Evolutionary conservation across 345 rosid species (phyloP), one percentile per base, ranked within the genome.

Genomic region (Draba incana): DNA sequence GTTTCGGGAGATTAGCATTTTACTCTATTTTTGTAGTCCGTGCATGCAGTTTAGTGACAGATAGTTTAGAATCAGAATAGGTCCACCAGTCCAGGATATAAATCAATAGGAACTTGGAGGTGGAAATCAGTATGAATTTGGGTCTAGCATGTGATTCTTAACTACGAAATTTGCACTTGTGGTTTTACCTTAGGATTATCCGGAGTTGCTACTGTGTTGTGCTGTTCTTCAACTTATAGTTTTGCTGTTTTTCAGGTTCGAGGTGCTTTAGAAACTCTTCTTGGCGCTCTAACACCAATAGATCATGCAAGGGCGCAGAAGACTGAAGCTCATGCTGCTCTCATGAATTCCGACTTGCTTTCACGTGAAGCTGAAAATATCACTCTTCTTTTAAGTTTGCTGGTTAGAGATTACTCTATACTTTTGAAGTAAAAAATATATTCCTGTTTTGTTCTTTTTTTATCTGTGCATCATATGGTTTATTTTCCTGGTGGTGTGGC

Each of bases 331-430:
- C 93, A 86, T 52, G 90, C 99, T 67, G 92, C 98, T 79, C 78
- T 85, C 69, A 95, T 89, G 98, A 95, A 95, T 75, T 84, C 98
- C 3, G 98, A 95, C 86, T 81, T 92, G 77, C 90, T 95, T 58
- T 88, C 99, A 31, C 85, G 82, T 77, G 99, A 95, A 77, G 86
- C 92, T 23, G 99, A 95, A 61, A 88, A 87, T 75, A 88, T 95
- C 61, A 89, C 98, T 48, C 96, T 94, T 74, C 90, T 95, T 61
- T 83, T 95, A 67, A 85, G 90, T 77, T 83, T 95, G 83, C 80
- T 95, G 96, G 99, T 95, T 76, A 68, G 67, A 43, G 31, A 44
- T 57, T 37, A 54, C 43, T 55, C 58, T 35, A 15, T 41, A 49
- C 24, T 63, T 68, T 15, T 0, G 12, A 4, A 38, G 5, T 9